These are phyloP conservation scores for Sclerotinia trifoliorum DNA, from an alignment of 2,329 filamentous ascomycete species.

Conservation along the genomic window DNA sequence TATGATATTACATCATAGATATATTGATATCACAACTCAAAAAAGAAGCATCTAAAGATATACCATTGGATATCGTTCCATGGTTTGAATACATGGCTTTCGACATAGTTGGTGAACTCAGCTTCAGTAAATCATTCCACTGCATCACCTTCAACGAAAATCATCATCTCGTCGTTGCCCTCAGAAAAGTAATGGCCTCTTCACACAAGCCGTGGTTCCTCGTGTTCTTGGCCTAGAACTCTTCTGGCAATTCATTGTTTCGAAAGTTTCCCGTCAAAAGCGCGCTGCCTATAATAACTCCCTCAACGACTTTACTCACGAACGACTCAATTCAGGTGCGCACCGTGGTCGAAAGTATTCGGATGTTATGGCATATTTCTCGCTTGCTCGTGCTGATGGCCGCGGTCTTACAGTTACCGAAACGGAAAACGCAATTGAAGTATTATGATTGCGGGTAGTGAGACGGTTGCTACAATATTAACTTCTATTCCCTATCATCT, in stretches of 20 bases:
- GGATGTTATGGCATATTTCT: neutral
- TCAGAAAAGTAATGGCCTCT: neutral
- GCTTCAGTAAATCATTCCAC: neutral
- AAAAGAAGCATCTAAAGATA: neutral
- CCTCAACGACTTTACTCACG: neutral
- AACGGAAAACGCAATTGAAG: neutral
- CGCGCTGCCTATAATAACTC: neutral
- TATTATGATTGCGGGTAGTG: neutral
- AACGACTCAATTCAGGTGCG: neutral
- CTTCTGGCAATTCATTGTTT: neutral
- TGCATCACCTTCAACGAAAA: neutral
- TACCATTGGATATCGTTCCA: neutral
- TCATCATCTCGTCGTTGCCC: neutral
- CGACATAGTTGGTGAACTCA: neutral
- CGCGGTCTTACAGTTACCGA: neutral
- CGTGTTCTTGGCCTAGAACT: neutral
- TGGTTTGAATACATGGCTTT: conserved; percentile 5
- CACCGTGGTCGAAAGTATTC: neutral
- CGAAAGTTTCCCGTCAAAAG: neutral
- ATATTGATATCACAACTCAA: neutral
- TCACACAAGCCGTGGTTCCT: conserved; percentile 3
- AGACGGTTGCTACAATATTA: neutral
- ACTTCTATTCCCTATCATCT: neutral
- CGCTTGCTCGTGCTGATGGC: neutral
- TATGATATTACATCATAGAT: neutral